Conservation (phyloP, 148 eudicot genomes). For the Arbutus unedo region DNA sequence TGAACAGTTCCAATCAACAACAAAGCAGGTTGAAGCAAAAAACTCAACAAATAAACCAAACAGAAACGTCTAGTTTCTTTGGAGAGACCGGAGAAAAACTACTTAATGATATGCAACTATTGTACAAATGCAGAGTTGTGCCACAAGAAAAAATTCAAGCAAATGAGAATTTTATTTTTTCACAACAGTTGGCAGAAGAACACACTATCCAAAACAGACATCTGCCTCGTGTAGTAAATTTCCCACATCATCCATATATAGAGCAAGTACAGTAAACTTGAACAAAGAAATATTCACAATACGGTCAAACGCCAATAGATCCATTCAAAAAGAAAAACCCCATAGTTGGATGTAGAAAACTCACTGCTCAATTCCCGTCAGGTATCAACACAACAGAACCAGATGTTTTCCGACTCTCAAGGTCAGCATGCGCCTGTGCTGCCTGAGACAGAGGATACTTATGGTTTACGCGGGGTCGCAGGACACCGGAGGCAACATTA, state of each 20-base stretch:
- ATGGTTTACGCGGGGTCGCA: conserved; percentile 70
- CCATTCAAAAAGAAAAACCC: background rate
- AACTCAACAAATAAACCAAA: too few relatives aligned
- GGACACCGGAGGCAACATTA: conserved; percentile 50
- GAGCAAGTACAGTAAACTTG: background rate
- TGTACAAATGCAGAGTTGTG: background rate
- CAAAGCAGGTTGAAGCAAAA: background rate
- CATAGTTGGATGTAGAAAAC: background rate
- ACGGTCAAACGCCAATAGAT: background rate
- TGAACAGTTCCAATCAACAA: background rate
- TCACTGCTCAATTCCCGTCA: conserved; percentile 28
- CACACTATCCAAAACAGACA: background rate
- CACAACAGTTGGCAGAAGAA: background rate
- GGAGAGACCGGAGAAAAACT: too few relatives aligned
- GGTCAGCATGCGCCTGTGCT: conserved; percentile 78
- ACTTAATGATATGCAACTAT: background rate
- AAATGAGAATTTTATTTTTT: background rate
- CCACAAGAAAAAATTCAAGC: too few relatives aligned
- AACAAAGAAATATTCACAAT: background rate
- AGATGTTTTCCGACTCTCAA: conserved; percentile 63
- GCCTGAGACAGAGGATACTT: conserved; percentile 76
- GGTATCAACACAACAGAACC: conserved; percentile 87
- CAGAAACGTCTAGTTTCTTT: too few relatives aligned
- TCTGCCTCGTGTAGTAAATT: background rate
- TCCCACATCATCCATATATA: background rate